A percentile compares a stretch with the other conserved stretches of the same genome.
These are phyloP conservation scores for Takashimella tepidaria DNA, from an alignment of 1,284 basidiomycete species.

Conservation along the genomic window DNA sequence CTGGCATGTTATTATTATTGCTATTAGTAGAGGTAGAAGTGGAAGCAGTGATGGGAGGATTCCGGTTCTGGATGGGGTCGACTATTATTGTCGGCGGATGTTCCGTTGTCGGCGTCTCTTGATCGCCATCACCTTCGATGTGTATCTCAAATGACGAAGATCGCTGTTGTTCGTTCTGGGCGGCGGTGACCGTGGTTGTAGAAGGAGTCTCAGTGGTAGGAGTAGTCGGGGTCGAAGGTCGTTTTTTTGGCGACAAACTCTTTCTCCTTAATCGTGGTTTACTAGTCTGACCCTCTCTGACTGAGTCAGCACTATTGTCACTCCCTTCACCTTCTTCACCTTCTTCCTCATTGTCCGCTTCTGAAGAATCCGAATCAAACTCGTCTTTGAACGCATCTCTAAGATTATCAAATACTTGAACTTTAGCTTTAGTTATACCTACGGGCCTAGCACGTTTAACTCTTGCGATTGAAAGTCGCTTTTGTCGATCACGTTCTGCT, in stretches of 20 bases:
- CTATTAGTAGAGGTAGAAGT: not conserved
- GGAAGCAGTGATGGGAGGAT: not conserved
- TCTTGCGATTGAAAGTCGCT: constrained; percentile 55
- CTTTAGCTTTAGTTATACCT: constrained; percentile 78
- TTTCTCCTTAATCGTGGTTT: constrained; percentile 50
- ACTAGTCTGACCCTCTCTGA: constrained; percentile 19
- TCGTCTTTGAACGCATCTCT: constrained; percentile 89
- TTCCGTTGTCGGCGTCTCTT: not conserved
- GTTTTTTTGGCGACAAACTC: constrained; percentile 1
- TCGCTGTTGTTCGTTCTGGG: not conserved
- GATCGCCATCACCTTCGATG: not conserved
- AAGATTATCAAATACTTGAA: constrained; percentile 85
- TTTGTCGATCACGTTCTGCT: constrained; percentile 52
- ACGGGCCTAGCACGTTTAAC: constrained; percentile 88
- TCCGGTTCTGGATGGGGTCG: not conserved
- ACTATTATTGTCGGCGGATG: not conserved
- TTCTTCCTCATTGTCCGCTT: constrained; percentile 78
- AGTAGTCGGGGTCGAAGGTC: not conserved
- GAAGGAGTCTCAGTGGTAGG: too few relatives aligned
- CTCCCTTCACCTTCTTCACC: constrained; percentile 26
- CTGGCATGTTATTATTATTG: constrained; percentile 4
- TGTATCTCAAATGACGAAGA: too few relatives aligned
- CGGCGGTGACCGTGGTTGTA: too few relatives aligned
- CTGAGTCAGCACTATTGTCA: constrained; percentile 38
- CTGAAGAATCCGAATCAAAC: constrained; percentile 64